These are phyloP conservation scores for Xylaria telfairii DNA, from an alignment of 495 filamentous ascomycete genomes.

Conservation along the genomic window DNA sequence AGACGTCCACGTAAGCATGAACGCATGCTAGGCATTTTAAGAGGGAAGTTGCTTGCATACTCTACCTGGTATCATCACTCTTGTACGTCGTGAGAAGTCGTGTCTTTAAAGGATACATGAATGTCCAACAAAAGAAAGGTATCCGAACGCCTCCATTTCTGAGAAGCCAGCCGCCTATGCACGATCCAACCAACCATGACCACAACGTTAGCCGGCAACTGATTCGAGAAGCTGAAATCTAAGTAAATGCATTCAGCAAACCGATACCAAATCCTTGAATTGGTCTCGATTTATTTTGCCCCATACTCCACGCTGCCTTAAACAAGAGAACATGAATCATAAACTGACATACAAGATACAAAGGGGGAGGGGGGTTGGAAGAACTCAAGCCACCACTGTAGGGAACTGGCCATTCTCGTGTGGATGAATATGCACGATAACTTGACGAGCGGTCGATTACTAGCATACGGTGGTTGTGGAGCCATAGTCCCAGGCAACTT, in stretches of 20 bases:
- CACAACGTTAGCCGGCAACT: not conserved
- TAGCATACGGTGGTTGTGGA: not conserved
- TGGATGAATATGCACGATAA: not conserved
- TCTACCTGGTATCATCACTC: not conserved
- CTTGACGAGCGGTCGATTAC: not conserved
- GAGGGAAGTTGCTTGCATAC: not conserved
- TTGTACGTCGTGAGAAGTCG: not conserved
- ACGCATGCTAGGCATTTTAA: not conserved
- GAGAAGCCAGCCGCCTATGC: not conserved
- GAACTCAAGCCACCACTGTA: not conserved
- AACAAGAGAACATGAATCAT: constrained; percentile 10
- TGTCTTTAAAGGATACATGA: not conserved
- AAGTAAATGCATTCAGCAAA: not conserved
- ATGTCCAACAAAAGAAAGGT: not conserved
- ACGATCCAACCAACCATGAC: not conserved
- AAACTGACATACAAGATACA: constrained; percentile 1
- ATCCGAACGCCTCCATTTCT: constrained; percentile 1
- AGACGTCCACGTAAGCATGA: too few relatives aligned
- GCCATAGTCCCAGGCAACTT: not conserved
- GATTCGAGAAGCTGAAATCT: not conserved
- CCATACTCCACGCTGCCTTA: constrained; percentile 21
- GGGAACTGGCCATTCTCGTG: not conserved
- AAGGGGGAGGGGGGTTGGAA: not conserved
- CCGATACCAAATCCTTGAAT: not conserved
- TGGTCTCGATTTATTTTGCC: constrained; percentile 1